A percentile compares a stretch with the other conserved stretches of the same genome.
phyloP scores from a whole-genome alignment of 768 basidiomycete genomes.

The Strobilomyces confusus region DNA sequence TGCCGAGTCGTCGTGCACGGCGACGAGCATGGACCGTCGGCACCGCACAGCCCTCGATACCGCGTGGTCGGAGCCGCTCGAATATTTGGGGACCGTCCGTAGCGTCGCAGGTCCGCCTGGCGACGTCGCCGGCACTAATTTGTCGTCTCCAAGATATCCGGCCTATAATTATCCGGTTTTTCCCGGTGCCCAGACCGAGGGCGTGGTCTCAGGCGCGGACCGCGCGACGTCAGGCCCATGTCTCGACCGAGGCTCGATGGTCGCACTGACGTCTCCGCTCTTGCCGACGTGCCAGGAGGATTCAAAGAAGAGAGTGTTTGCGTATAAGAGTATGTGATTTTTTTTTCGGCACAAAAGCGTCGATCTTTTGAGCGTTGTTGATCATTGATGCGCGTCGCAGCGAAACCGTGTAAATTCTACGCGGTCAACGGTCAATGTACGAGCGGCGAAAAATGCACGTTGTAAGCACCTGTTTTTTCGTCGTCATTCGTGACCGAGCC shows the following conservation, averaged over 20 bases:
- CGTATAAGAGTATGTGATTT: conserved; percentile 27
- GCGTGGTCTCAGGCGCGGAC: not conserved
- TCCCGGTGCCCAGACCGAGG: conserved; percentile 12
- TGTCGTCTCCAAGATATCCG: conserved; percentile 9
- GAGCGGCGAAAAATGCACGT: conserved; percentile 53
- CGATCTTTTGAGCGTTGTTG: not conserved
- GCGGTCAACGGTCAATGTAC: conserved; percentile 44
- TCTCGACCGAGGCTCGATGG: not conserved
- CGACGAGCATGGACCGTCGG: conserved; percentile 11
- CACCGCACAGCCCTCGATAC: conserved; percentile 6
- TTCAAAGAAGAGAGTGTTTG: conserved; percentile 17
- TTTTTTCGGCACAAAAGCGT: not conserved
- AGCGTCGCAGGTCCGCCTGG: conserved; percentile 5
- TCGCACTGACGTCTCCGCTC: not conserved
- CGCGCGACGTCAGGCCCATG: conserved; percentile 11
- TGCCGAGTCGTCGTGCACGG: conserved; percentile 16
- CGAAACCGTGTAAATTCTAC: conserved; percentile 60
- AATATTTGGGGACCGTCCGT: not conserved
- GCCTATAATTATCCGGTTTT: conserved; percentile 12
- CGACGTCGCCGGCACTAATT: conserved; percentile 8
- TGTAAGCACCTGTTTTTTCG: conserved; percentile 38
- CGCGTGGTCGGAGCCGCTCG: not conserved
- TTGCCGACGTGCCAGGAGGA: conserved; percentile 15
- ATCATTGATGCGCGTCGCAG: conserved; percentile 27
- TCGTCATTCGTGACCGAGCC: not conserved